Base-by-base conservation (phyloP, 768 basidiomycete species). In the Phylloporus arenicola region DNA sequence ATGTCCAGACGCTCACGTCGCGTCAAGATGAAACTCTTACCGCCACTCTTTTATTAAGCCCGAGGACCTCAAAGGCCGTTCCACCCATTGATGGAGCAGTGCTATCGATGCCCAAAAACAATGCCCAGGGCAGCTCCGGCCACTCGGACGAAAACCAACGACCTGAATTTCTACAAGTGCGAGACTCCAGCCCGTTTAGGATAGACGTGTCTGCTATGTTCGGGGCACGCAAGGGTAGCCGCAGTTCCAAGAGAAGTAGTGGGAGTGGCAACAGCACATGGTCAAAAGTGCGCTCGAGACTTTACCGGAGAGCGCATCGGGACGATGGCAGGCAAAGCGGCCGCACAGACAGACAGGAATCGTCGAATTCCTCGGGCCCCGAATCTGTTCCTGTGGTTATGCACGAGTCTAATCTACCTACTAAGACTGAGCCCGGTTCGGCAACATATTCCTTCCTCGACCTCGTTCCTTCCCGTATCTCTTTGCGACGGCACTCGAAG, bases 161-260 rank as follows among this genome's bases (percentile, higher is more conserved):
- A 55, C 48, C 54, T 27, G 50, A 58, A 43, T 64, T 70, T 42
- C 67, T 76, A 35, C 60, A 60, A 46, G 68, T 76, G 31, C 69
- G 70, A 20, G 58, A 64, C 45, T 67, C 68, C n/a, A 78, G 75
- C 61, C 77, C 79, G 4, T 79, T 79, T 60, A 66, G 62, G 31
- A 62, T 79, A 34, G 73, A 77, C 27, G 71, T 78, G 41, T 56
- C 61, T 29, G 50, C 62, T 53, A 55, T 69, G 20, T 54, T 68
- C 22, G 58, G 58, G 39, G 11, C 50, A 25, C 48, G 51, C 51
- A 58, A 43, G 51, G 48, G 50, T 17, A 45, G 42, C 27, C 56
- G 53, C 43, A 57, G 62, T 41, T 62, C 62, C 14, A 54, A 52
- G 53, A 48, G 58, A 39, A 59, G 59, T 16, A 58, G 59, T 35